Evolutionary conservation across 2,329 filamentous ascomycete genomes (phyloP).

Genomic region (Fusarium duplospermum): DNA sequence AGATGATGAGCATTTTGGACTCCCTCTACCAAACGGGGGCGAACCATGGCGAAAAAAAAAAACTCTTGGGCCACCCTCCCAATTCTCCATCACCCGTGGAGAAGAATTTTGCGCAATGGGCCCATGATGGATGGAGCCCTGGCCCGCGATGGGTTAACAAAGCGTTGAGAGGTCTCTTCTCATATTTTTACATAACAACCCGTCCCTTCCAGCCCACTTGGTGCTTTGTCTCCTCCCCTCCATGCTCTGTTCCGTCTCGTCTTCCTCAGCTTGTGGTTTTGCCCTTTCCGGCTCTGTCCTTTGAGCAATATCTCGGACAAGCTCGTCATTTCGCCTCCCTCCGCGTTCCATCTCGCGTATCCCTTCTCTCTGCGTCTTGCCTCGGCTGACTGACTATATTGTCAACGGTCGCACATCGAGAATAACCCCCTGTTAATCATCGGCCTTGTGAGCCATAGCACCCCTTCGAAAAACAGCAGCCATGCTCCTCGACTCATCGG

Average conservation of each 20-base stretch:
- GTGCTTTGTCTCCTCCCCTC: conserved; percentile 18
- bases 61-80: conserved; percentile 12
- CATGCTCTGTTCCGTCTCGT: conserved; percentile 7
- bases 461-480: neutral
- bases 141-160: conserved; percentile 11
- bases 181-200: conserved; percentile 45
- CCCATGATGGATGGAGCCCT: conserved; percentile 37
- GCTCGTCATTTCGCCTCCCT: neutral
- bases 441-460: conserved; percentile 8
- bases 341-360: neutral
- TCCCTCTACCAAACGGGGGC: conserved; percentile 26
- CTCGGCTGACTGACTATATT: neutral
- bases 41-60: neutral
- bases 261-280: neutral
- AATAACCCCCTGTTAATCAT: neutral
- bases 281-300: neutral
- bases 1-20: conserved; percentile 1
- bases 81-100: conserved; percentile 21
- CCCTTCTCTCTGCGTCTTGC: neutral
- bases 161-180: conserved; percentile 15
- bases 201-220: conserved; percentile 40
- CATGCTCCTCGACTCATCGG: conserved; percentile 40
- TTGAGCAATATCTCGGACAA: neutral
- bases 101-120: conserved; percentile 43
- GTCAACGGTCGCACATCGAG: neutral